Percentiles rank a stretch among this genome's conserved stretches.
Conservation (phyloP, 1,284 basidiomycete genomes). For the Melampsora americana region DNA sequence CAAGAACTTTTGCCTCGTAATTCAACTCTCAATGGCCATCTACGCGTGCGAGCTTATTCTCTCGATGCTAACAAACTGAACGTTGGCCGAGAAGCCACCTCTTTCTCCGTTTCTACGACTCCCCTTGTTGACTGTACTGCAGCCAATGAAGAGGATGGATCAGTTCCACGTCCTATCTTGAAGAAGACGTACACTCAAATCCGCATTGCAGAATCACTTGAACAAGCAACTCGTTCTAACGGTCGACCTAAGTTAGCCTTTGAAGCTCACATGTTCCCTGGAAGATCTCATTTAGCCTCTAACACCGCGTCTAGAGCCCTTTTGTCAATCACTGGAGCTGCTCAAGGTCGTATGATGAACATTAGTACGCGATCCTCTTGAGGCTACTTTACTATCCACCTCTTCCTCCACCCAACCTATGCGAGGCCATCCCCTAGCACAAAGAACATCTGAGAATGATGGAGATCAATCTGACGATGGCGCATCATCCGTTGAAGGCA, state of each 20-base stretch:
- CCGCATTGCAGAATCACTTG: conserved; percentile 21
- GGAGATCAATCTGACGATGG: neutral
- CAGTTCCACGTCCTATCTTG: conserved; percentile 29
- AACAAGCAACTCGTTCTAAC: conserved; percentile 35
- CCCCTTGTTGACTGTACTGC: neutral
- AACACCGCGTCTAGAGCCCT: conserved; percentile 8
- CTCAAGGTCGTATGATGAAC: neutral
- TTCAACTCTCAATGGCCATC: neutral
- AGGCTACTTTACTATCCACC: neutral
- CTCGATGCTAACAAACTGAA: neutral
- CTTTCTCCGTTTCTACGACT: neutral
- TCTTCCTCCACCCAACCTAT: conserved; percentile 2
- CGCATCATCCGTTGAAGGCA: neutral
- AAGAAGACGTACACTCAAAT: conserved; percentile 27
- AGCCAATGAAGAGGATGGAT: neutral
- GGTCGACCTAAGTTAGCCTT: conserved; percentile 27
- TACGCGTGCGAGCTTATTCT: neutral
- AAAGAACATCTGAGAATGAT: neutral
- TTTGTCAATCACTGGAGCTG: neutral
- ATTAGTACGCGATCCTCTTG: neutral
- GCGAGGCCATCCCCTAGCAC: neutral
- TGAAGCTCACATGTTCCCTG: conserved; percentile 8
- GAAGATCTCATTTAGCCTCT: conserved; percentile 6
- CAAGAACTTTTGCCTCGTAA: neutral
- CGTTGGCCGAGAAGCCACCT: neutral